phyloP scores from a whole-genome alignment of 306 rosid genomes.

The Adenanthera pavonina region DNA sequence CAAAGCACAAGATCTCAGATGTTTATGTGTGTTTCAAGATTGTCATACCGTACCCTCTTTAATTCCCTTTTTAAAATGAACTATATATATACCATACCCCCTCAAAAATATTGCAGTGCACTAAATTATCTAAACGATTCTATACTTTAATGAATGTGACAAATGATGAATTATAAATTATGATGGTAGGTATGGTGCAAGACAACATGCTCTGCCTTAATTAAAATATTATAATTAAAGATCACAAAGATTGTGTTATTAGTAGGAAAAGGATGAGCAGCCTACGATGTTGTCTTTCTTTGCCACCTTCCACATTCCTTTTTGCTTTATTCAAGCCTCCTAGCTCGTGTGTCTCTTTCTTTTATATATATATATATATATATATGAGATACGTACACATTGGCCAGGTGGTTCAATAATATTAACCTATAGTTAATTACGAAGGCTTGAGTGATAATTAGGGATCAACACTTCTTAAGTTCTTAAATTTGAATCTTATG shows the following conservation, averaged over 20 bases:
- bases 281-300: slow-evolving; percentile 15
- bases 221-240: neutral
- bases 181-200: neutral
- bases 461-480: too few relatives aligned
- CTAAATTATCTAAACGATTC: neutral
- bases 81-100: neutral
- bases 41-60: neutral
- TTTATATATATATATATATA: neutral
- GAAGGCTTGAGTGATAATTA: too few relatives aligned
- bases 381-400: neutral
- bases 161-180: neutral
- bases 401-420: neutral
- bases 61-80: neutral
- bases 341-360: neutral
- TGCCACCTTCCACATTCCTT: slow-evolving; percentile 3
- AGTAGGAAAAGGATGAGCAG: neutral
- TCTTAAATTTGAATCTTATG: too few relatives aligned
- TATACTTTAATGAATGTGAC: neutral
- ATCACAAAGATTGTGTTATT: neutral
- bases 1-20: neutral
- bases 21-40: neutral
- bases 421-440: too few relatives aligned
- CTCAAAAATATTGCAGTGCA: neutral
- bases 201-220: neutral
- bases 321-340: slow-evolving; percentile 15